Conservation (phyloP, 192 early-diverging fungal species). For the Phycomyces nitens region DNA sequence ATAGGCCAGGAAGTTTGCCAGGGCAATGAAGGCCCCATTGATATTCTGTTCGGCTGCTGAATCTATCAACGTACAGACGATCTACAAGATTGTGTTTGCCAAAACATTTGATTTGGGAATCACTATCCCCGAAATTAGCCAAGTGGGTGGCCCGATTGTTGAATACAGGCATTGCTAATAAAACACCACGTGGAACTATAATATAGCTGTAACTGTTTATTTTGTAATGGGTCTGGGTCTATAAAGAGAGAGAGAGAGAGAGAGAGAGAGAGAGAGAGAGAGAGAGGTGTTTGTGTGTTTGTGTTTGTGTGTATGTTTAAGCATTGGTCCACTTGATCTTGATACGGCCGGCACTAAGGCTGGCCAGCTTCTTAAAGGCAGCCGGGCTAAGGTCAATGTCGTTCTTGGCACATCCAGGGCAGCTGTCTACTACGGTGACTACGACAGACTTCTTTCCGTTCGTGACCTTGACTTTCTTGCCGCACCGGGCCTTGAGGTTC, state of each 20-base stretch:
- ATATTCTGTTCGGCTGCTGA: slow-evolving; percentile 93
- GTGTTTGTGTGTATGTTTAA: background rate
- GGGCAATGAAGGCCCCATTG: slow-evolving; percentile 92
- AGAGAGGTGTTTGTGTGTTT: too few species aligned
- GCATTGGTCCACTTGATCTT: slow-evolving; percentile 21
- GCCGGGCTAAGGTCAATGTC: slow-evolving; percentile 33
- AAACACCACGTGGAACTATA: background rate
- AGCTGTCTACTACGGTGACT: slow-evolving; percentile 41
- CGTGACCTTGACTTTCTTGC: slow-evolving; percentile 31
- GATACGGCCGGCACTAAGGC: slow-evolving; percentile 21
- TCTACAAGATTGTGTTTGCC: slow-evolving; percentile 93
- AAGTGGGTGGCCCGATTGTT: slow-evolving; percentile 87
- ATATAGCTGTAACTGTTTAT: too few species aligned
- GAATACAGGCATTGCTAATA: slow-evolving; percentile 60
- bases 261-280: background rate
- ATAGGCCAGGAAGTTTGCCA: slow-evolving; percentile 84
- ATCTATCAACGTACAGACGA: slow-evolving; percentile 95
- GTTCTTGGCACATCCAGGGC: slow-evolving; percentile 36
- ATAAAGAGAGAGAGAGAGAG: background rate
- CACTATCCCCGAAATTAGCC: slow-evolving; percentile 89
- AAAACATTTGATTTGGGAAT: slow-evolving; percentile 93
- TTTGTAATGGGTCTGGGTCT: too few species aligned
- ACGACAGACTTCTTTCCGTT: slow-evolving; percentile 32
- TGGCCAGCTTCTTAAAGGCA: slow-evolving; percentile 27
- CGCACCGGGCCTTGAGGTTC: slow-evolving; percentile 29